Conservation (phyloP, 2,329 filamentous ascomycete genomes). For the Tolypocladium ovalisporum region DNA sequence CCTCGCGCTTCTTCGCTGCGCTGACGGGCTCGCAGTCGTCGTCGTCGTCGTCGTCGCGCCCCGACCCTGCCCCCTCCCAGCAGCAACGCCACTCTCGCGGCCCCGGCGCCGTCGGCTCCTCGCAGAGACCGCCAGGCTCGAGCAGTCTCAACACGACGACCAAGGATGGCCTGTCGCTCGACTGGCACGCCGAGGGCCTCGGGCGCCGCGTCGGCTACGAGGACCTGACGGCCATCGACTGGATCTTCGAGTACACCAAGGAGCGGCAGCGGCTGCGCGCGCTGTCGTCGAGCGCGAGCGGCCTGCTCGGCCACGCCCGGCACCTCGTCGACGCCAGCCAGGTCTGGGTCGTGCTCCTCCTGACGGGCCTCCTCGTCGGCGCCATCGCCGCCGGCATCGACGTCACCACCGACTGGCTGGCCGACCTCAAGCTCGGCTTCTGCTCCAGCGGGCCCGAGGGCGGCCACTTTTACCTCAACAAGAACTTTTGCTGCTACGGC, state of each 20-base stretch:
- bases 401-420: slow-evolving; percentile 85
- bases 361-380: slow-evolving; percentile 77
- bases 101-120: slow-evolving; percentile 2
- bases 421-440: slow-evolving; percentile 82
- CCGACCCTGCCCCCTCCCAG: slow-evolving; percentile 1
- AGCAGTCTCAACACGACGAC: slow-evolving; percentile 10
- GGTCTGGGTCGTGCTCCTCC: slow-evolving; percentile 80
- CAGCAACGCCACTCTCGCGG: background rate
- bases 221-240: slow-evolving; percentile 94
- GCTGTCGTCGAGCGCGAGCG: slow-evolving; percentile 56
- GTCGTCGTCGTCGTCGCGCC: background rate
- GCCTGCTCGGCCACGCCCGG: slow-evolving; percentile 61
- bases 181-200: slow-evolving; percentile 87
- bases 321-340: slow-evolving; percentile 76
- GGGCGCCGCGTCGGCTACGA: slow-evolving; percentile 89
- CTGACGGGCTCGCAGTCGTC: slow-evolving; percentile 12
- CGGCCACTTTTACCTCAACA: slow-evolving; percentile 83
- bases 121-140: slow-evolving; percentile 3
- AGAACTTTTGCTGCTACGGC: slow-evolving; percentile 85
- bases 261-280: slow-evolving; percentile 81
- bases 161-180: slow-evolving; percentile 42
- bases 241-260: slow-evolving; percentile 98
- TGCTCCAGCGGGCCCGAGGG: slow-evolving; percentile 67
- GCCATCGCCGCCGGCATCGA: slow-evolving; percentile 81
- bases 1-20: slow-evolving; percentile 37